phyloP scores from a whole-genome alignment of 768 basidiomycete species.

The Postia placenta region DNA sequence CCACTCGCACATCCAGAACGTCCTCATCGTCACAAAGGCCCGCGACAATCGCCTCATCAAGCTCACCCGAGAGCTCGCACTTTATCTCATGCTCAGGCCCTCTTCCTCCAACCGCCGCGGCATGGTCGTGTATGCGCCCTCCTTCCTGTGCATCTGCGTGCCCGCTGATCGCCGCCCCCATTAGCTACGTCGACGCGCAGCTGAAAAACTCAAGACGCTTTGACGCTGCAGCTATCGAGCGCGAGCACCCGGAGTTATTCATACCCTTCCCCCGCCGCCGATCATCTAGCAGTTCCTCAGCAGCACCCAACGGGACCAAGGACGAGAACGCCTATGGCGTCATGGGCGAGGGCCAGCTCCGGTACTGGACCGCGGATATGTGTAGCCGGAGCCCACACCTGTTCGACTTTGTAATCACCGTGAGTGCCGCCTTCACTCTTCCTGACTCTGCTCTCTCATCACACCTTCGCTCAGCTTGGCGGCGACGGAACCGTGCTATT shows the following conservation, averaged over 20 bases:
- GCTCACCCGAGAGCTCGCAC: slow-evolving; percentile 86
- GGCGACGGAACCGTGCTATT: slow-evolving; percentile 98
- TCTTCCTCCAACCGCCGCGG: slow-evolving; percentile 62
- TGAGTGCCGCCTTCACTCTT: slow-evolving; percentile 34
- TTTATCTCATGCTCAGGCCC: slow-evolving; percentile 93
- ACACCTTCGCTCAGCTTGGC: slow-evolving; percentile 87
- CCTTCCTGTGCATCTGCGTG: slow-evolving; percentile 8
- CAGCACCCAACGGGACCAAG: slow-evolving; percentile 40
- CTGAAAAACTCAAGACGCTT: slow-evolving; percentile 86
- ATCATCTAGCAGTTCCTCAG: slow-evolving; percentile 60
- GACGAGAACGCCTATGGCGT: slow-evolving; percentile 27
- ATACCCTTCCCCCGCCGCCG: slow-evolving; percentile 69
- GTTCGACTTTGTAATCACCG: slow-evolving; percentile 97
- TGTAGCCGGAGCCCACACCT: slow-evolving; percentile 85
- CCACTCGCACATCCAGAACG: slow-evolving; percentile 83
- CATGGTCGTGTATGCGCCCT: slow-evolving; percentile 67
- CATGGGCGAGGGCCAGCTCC: slow-evolving; percentile 78
- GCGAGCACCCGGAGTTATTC: slow-evolving; percentile 86
- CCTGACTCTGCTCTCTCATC: not conserved
- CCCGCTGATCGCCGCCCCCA: slow-evolving; percentile 6
- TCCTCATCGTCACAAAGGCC: slow-evolving; percentile 96
- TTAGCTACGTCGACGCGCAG: slow-evolving; percentile 91
- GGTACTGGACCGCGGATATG: slow-evolving; percentile 98
- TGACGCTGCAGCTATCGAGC: slow-evolving; percentile 83
- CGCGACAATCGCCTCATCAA: slow-evolving; percentile 95